Evolutionary conservation across 768 basidiomycete genomes (phyloP), one percentile per base, ranked within the genome.

Genomic region (Rhizopogon vulgaris): DNA sequence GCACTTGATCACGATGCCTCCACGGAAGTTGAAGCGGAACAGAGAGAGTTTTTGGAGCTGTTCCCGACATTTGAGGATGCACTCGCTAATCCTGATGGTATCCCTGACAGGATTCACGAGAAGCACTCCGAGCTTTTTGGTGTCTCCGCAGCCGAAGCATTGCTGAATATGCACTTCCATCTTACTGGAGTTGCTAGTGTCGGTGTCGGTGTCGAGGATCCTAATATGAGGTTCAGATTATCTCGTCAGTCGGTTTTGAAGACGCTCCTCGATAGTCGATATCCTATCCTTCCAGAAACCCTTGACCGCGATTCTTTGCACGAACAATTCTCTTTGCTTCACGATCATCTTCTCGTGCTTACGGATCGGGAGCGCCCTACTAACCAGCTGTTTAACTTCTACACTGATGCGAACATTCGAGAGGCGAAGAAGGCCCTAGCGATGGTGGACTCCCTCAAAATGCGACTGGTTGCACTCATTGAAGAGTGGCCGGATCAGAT

Each of bases 401-500:
- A 97, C 60, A 55, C 66, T 11, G 91, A 94, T 55, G 57, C 78
- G n/a, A 92, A 95, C 61, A 69, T 88, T 28, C 70, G 67, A 3
- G 89, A 96, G 66, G 75, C 81, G 34, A 79, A 73, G 53, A 90
- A 81, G 63, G 85, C 78, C 0, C 70, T 79, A 3, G 63, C 62
- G 0, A 63, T 86, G 12, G 63, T 95, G 8, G 58, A 62, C 4
- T 59, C 72, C 4, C 73, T 95, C 17, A 72, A 73, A 41, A 52
- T 52, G 3, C 80, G 84, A 2, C 72, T 98, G 27, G 59, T 71
- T 12, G 53, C 34, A 2, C 73, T 96, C 17, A 75, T 86, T 24
- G 69, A 74, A 54, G 86, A 93, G 58, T 99, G 93, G 94, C 95
- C 96, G 0, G 95, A 98, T 56, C 96, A 99, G 66, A 93, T 94